These are phyloP conservation scores for Cutaneotrichosporon daszewskae DNA, from an alignment of 1,284 basidiomycete genomes.

Conservation along the genomic window DNA sequence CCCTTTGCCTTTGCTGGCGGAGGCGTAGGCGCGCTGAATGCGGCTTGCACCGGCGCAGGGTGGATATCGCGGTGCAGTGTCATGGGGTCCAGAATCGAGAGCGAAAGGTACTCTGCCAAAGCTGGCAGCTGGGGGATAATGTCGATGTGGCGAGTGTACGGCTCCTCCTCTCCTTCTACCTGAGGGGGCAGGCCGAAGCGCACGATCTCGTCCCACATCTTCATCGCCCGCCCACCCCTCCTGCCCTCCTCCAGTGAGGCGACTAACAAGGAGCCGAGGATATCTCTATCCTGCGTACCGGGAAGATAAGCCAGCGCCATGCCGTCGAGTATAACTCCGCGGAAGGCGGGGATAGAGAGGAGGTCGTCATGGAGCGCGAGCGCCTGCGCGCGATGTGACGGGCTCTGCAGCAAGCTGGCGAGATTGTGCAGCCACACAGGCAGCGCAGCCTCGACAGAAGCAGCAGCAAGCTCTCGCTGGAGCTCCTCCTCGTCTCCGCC, in stretches of 20 bases:
- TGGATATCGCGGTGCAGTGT: slow-evolving; percentile 64
- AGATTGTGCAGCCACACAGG: slow-evolving; percentile 90
- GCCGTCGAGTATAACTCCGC: slow-evolving; percentile 58
- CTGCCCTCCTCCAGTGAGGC: slow-evolving; percentile 43
- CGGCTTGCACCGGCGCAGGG: slow-evolving; percentile 50
- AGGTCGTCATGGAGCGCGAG: slow-evolving; percentile 65
- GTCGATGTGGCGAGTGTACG: slow-evolving; percentile 32
- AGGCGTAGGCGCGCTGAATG: slow-evolving; percentile 3
- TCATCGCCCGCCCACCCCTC: slow-evolving; percentile 33
- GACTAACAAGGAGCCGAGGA: slow-evolving; percentile 71
- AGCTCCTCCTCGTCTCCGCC: slow-evolving; percentile 50
- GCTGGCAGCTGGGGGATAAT: slow-evolving; percentile 44
- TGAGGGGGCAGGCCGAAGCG: slow-evolving; percentile 12
- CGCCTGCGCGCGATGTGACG: slow-evolving; percentile 70
- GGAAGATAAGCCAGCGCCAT: slow-evolving; percentile 47
- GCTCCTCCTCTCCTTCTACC: slow-evolving; percentile 4
- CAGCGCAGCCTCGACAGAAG: slow-evolving; percentile 49
- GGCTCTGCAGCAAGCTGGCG: slow-evolving; percentile 71
- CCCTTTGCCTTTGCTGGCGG: slow-evolving; percentile 5
- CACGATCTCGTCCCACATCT: slow-evolving; percentile 31
- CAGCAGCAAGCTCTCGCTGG: slow-evolving; percentile 46
- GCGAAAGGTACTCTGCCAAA: slow-evolving; percentile 41
- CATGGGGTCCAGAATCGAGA: slow-evolving; percentile 60
- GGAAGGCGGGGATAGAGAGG: slow-evolving; percentile 56
- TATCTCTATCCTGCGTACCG: slow-evolving; percentile 61